Conservation (phyloP, 2,329 filamentous ascomycete genomes). For the Botrytis sinoallii region DNA sequence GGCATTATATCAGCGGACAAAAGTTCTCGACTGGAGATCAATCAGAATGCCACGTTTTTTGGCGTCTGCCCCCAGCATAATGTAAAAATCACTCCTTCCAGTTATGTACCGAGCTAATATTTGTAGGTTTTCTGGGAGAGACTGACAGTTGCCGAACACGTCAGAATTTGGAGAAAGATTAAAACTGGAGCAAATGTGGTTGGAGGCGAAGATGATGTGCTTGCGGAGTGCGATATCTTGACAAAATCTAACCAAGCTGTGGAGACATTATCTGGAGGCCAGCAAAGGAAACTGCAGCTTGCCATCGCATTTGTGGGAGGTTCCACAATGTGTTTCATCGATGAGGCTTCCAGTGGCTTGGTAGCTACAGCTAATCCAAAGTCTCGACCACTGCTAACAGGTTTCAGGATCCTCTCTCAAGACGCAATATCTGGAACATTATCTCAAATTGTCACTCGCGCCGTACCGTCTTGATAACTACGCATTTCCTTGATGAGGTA, state of each 20-base stretch:
- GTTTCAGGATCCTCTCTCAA: slow-evolving; percentile 51
- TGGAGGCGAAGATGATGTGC: slow-evolving; percentile 38
- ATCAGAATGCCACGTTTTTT: background rate
- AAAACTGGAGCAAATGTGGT: slow-evolving; percentile 41
- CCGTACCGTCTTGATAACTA: slow-evolving; percentile 47
- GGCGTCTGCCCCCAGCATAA: background rate
- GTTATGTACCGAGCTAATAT: background rate
- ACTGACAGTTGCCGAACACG: slow-evolving; percentile 60
- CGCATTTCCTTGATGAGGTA: background rate
- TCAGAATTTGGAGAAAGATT: slow-evolving; percentile 59
- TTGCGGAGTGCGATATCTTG: background rate
- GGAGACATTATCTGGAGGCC: slow-evolving; percentile 60
- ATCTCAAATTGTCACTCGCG: slow-evolving; percentile 58
- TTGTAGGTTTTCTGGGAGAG: slow-evolving; percentile 56
- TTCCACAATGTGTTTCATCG: slow-evolving; percentile 61
- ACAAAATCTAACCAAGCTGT: slow-evolving; percentile 35
- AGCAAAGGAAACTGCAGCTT: slow-evolving; percentile 65
- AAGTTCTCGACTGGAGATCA: background rate
- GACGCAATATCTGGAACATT: slow-evolving; percentile 68
- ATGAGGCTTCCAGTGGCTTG: slow-evolving; percentile 63
- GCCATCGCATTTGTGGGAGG: slow-evolving; percentile 68
- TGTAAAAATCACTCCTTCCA: background rate
- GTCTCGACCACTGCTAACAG: background rate
- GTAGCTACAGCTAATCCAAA: slow-evolving; percentile 30
- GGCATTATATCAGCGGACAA: background rate